Percentiles rank a stretch among this genome's conserved stretches.
phyloP scores from a whole-genome alignment of 257 asterid species.

The Datura wrightii region DNA sequence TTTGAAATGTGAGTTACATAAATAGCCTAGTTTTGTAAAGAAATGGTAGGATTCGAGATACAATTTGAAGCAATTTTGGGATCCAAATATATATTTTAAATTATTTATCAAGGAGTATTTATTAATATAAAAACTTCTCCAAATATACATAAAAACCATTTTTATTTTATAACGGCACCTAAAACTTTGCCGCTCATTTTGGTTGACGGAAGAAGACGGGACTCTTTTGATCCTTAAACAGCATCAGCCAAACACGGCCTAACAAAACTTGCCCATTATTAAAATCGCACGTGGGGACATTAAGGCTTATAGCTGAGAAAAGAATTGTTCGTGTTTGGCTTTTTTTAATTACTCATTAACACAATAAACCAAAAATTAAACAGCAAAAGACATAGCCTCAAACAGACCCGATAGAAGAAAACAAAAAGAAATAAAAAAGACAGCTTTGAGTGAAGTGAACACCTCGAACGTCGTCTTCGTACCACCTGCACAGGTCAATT shows the following conservation, averaged over 20 bases:
- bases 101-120: too few species aligned
- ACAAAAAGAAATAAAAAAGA: conserved; percentile 27
- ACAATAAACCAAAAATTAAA: background rate
- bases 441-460: conserved; percentile 22
- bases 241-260: conserved; percentile 36
- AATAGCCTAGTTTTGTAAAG: too few species aligned
- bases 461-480: conserved; percentile 32
- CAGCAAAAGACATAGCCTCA: background rate
- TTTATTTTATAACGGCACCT: background rate
- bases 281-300: conserved; percentile 35
- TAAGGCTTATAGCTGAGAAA: background rate
- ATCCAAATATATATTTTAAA: too few species aligned
- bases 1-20: too few species aligned
- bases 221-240: background rate
- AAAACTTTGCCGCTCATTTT: conserved; percentile 16
- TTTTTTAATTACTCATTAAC: background rate
- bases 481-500: conserved; percentile 50
- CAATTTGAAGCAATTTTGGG: too few species aligned
- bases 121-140: background rate
- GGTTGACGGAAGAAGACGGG: background rate
- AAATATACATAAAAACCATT: background rate
- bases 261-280: background rate
- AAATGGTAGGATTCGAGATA: too few species aligned
- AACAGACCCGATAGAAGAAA: conserved; percentile 22
- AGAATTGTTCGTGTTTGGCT: conserved; percentile 38